Evolutionary conservation across 805 yeast species (phyloP).

Genomic region (Suhomyces xylopsoci): DNA sequence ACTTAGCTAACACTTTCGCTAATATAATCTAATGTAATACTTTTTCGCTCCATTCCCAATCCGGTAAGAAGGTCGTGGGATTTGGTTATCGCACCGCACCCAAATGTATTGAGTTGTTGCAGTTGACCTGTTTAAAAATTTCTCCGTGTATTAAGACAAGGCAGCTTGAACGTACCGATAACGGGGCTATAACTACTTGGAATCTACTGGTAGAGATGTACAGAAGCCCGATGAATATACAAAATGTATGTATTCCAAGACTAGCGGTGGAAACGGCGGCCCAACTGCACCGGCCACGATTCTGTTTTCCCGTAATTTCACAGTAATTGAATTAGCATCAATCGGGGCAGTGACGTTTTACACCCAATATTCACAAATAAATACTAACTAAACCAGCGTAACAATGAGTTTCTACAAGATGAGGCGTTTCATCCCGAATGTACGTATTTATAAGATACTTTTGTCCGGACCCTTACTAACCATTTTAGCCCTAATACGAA

Average conservation of each 20-base stretch:
- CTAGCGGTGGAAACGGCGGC: neutral
- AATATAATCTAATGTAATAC: neutral
- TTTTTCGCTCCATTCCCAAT: neutral
- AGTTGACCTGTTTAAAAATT: constrained; percentile 3
- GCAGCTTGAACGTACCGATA: neutral
- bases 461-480: constrained; percentile 1
- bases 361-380: neutral
- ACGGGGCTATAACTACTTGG: neutral
- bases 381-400: constrained; percentile 1
- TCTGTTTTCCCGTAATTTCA: neutral
- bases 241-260: constrained; percentile 1
- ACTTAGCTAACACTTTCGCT: neutral
- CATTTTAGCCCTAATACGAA: constrained; percentile 13
- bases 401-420: constrained; percentile 1
- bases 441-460: neutral
- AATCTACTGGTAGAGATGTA: neutral
- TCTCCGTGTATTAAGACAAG: constrained; percentile 1
- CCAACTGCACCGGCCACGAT: neutral
- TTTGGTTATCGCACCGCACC: constrained; percentile 2
- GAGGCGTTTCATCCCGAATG: constrained; percentile 7
- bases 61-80: constrained; percentile 2
- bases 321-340: neutral
- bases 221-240: constrained; percentile 1
- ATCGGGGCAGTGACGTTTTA: neutral
- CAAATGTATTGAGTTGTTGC: constrained; percentile 1